phyloP scores from a whole-genome alignment of 2,329 filamentous ascomycete genomes.

The Plenodomus tracheiphilus region DNA sequence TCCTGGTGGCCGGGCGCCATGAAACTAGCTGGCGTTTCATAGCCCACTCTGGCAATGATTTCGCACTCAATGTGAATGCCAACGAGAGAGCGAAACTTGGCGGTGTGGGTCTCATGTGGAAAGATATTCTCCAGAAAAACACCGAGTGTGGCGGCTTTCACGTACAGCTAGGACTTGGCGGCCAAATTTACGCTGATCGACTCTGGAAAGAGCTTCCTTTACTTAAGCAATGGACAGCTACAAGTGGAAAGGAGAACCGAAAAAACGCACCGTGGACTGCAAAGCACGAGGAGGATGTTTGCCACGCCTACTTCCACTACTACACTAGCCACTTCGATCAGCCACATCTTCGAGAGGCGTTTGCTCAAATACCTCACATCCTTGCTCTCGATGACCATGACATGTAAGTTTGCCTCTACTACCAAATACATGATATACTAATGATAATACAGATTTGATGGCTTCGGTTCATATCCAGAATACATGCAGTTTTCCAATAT shows the following conservation, averaged over 20 bases:
- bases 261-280: constrained; percentile 92
- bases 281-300: constrained; percentile 91
- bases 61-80: constrained; percentile 82
- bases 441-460: constrained; percentile 72
- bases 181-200: constrained; percentile 93
- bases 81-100: constrained; percentile 85
- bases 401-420: constrained; percentile 69
- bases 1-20: constrained; percentile 85
- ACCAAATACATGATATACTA: constrained; percentile 1
- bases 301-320: constrained; percentile 97
- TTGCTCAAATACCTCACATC: constrained; percentile 94
- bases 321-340: constrained; percentile 99
- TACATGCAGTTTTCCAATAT: constrained; percentile 98
- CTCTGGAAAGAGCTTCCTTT: constrained; percentile 95
- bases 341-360: constrained; percentile 89
- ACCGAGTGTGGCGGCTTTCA: constrained; percentile 96
- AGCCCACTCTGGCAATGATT: constrained; percentile 95
- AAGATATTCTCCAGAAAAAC: constrained; percentile 96
- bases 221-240: constrained; percentile 91
- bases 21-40: constrained; percentile 96
- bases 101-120: constrained; percentile 96
- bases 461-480: constrained; percentile 94
- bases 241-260: constrained; percentile 89
- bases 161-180: constrained; percentile 85
- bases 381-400: constrained; percentile 95